Conservation (phyloP, 2,329 filamentous ascomycete genomes). For the Sarocladium kiliense region DNA sequence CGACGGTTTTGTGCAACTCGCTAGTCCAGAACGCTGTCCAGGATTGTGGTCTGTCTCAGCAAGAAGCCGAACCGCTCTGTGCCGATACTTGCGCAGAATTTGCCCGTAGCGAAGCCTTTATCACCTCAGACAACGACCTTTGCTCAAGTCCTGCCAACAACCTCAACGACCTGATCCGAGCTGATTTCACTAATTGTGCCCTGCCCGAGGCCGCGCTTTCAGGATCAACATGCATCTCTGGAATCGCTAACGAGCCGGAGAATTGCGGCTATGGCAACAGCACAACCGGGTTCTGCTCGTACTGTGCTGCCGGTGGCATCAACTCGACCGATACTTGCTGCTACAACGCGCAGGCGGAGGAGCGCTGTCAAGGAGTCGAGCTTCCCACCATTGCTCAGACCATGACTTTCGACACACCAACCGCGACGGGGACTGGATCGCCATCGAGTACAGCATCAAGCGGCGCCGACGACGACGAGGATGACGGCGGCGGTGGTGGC, state of each 20-base stretch:
- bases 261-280: conserved; percentile 81
- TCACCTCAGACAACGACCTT: conserved; percentile 67
- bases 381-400: conserved; percentile 71
- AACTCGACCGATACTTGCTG: conserved; percentile 97
- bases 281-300: conserved; percentile 74
- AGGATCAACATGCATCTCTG: conserved; percentile 66
- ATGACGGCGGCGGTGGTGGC: conserved; percentile 22
- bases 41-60: conserved; percentile 60
- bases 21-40: conserved; percentile 84
- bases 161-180: conserved; percentile 72
- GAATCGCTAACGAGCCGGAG: conserved; percentile 70
- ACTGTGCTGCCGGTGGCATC: conserved; percentile 75
- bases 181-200: conserved; percentile 88
- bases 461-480: conserved; percentile 17
- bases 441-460: conserved; percentile 16
- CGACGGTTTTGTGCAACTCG: conserved; percentile 85
- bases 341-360: conserved; percentile 70
- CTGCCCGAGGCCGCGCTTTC: conserved; percentile 76
- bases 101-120: conserved; percentile 82
- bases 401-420: conserved; percentile 51
- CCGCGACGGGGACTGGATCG: conserved; percentile 33
- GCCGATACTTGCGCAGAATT: conserved; percentile 84
- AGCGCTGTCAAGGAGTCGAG: conserved; percentile 68
- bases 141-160: conserved; percentile 63
- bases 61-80: conserved; percentile 70